Percentiles rank a stretch among this genome's conserved stretches.
Evolutionary conservation across 2,329 filamentous ascomycete genomes (phyloP).

Genomic region (Myriosclerotinia curreyana): DNA sequence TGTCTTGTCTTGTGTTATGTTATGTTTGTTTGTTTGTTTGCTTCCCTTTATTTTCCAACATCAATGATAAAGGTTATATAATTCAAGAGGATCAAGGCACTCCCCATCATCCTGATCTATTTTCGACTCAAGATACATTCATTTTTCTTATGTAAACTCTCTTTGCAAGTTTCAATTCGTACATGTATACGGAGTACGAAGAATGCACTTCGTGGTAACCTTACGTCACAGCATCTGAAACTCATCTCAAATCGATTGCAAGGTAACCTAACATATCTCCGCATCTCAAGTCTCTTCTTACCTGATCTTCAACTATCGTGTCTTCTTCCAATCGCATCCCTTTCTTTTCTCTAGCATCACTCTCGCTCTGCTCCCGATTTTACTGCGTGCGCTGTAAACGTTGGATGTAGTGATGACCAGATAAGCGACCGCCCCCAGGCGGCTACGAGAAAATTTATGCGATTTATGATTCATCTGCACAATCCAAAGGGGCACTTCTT

Average conservation of each 20-base stretch:
- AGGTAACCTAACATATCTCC: not conserved
- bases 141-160: not conserved
- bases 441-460: slow-evolving; percentile 12
- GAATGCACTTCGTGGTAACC: not conserved
- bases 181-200: not conserved
- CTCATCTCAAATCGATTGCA: slow-evolving; percentile 2
- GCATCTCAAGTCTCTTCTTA: not conserved
- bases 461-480: slow-evolving; percentile 16
- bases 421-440: slow-evolving; percentile 22
- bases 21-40: slow-evolving; percentile 1
- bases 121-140: slow-evolving; percentile 6
- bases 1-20: too few species aligned
- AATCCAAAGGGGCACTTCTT: slow-evolving; percentile 8
- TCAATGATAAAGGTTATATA: slow-evolving; percentile 11
- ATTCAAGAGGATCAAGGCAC: not conserved
- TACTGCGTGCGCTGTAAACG: not conserved
- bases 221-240: slow-evolving; percentile 12
- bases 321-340: slow-evolving; percentile 1
- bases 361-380: not conserved
- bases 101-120: slow-evolving; percentile 5
- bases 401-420: slow-evolving; percentile 13
- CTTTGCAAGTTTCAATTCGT: not conserved
- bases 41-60: not conserved
- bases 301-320: not conserved
- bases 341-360: not conserved